Evolutionary conservation across 768 basidiomycete genomes (phyloP), one percentile per base, ranked within the genome.

Genomic region (Kockovaella imperatae): DNA sequence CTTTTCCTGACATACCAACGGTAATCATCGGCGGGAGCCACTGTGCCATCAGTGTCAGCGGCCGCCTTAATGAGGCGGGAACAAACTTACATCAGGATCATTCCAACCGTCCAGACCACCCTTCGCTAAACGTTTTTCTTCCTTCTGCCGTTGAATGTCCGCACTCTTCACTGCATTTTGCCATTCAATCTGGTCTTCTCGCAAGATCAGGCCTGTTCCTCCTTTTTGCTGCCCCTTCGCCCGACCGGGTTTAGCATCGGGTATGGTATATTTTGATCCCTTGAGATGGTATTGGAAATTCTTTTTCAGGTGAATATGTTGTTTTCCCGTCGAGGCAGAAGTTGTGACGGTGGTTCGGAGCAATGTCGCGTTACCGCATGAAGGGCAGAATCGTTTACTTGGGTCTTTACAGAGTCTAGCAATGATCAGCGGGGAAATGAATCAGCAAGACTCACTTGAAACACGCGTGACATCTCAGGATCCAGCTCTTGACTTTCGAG

Each of bases 401-500:
- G 81, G 77, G 72, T 99, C 91, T 74, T 91, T 95, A 76, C 91
- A 96, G 57, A 95, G 81, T 70, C 95, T 99, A 62, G 5, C 3
- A 5, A 35, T 49, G 46, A 40, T 24, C 26, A 20, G 25, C 38
- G 28, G 6, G 41, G 29, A 15, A 13, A 45, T 41, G 15, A 32
- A 18, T 6, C 36, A 34, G 35, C 18, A 8, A 6, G 24, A 77
- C 89, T 72, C 64, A 97, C 95, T 96, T 96, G 79, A 91, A 99
- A 72, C 95, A 99, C 13, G 90, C 95, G 73, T 99, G 95, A 69
- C 95, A 99, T 48, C 95, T 74, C 64, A 97, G 73, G 1, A 97
- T 88, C 87, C 89, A 97, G 50, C 82, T 97, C 72, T 91, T 89
- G 23, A 97, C 83, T 60, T 80, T 85, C 54, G 84, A 79, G 50